A percentile compares a stretch with the other conserved stretches of the same genome.
Conservation (phyloP, 2,329 filamentous ascomycete species). For the Raffaelea ambrosiae region DNA sequence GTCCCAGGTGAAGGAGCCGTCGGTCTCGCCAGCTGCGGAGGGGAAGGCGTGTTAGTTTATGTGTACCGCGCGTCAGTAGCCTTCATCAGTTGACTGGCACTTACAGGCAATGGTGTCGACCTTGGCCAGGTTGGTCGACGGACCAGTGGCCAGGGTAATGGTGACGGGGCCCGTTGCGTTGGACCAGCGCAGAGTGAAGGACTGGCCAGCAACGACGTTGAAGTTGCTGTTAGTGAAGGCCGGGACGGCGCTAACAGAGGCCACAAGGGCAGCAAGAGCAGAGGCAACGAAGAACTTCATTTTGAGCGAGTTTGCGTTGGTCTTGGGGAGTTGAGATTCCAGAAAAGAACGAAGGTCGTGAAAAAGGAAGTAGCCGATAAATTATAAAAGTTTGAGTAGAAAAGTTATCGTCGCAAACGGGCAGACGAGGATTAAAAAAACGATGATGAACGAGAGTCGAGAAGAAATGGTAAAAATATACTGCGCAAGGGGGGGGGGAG, state of each 20-base stretch:
- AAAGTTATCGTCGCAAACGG: too few relatives aligned
- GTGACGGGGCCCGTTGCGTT: conserved; percentile 31
- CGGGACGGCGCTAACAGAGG: conserved; percentile 20
- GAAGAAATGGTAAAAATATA: too few relatives aligned
- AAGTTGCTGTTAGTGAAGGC: conserved; percentile 22
- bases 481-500: too few relatives aligned
- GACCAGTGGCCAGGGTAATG: conserved; percentile 30
- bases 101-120: conserved; percentile 28
- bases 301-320: conserved; percentile 22
- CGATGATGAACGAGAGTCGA: not conserved
- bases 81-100: conserved; percentile 10
- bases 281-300: conserved; percentile 31
- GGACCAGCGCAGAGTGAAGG: conserved; percentile 36
- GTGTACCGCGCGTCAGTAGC: too few relatives aligned
- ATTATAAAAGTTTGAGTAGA: not conserved
- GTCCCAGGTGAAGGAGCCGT: conserved; percentile 28
- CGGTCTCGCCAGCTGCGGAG: conserved; percentile 23
- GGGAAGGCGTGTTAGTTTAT: not conserved
- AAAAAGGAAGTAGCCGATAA: not conserved
- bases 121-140: conserved; percentile 23
- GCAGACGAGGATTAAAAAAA: too few relatives aligned
- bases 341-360: not conserved
- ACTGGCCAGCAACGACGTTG: conserved; percentile 24
- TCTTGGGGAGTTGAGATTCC: conserved; percentile 2
- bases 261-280: conserved; percentile 25